Percentiles rank a stretch among this genome's conserved stretches.
phyloP scores from a whole-genome alignment of 208 protist species.

The Crithidia mellificae region DNA sequence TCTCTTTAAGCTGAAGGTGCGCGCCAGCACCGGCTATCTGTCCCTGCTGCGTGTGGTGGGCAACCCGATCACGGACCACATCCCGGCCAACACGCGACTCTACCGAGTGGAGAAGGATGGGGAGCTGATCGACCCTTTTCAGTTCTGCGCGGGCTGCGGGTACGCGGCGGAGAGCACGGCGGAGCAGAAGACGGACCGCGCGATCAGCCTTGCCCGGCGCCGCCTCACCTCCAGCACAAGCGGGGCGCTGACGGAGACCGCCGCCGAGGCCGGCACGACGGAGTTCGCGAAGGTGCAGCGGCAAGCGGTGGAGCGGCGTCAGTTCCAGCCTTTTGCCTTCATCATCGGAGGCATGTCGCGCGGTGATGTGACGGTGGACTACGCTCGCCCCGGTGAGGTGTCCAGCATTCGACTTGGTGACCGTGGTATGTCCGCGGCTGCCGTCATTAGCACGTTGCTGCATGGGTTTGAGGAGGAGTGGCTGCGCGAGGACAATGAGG shows the following conservation, averaged over 20 bases:
- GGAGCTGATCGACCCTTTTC: conserved; percentile 70
- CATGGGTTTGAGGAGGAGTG: conserved; percentile 87
- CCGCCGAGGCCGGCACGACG: conserved; percentile 31
- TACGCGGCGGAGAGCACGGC: conserved; percentile 19
- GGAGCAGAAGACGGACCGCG: conserved; percentile 22
- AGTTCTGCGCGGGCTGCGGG: conserved; percentile 53
- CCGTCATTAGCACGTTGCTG: conserved; percentile 66
- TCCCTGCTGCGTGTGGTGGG: conserved; percentile 98
- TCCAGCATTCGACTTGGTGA: conserved; percentile 69
- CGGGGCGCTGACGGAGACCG: conserved; percentile 16
- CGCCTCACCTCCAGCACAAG: conserved; percentile 36
- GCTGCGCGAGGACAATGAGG: conserved; percentile 83
- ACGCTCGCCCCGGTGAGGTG: conserved; percentile 59
- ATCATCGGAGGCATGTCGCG: conserved; percentile 87
- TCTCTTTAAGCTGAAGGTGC: conserved; percentile 98
- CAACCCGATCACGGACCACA: conserved; percentile 98
- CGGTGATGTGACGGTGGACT: conserved; percentile 78
- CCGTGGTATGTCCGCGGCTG: conserved; percentile 83
- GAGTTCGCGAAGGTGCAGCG: conserved; percentile 52
- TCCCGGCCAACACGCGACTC: conserved; percentile 88
- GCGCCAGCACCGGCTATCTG: conserved; percentile 82
- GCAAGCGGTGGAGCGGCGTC: conserved; percentile 36
- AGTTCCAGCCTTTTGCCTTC: conserved; percentile 85
- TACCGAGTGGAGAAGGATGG: conserved; percentile 88
- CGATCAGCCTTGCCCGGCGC: conserved; percentile 31